Conservation (phyloP, 768 basidiomycete species). For the Rhizopogon roseolus region DNA sequence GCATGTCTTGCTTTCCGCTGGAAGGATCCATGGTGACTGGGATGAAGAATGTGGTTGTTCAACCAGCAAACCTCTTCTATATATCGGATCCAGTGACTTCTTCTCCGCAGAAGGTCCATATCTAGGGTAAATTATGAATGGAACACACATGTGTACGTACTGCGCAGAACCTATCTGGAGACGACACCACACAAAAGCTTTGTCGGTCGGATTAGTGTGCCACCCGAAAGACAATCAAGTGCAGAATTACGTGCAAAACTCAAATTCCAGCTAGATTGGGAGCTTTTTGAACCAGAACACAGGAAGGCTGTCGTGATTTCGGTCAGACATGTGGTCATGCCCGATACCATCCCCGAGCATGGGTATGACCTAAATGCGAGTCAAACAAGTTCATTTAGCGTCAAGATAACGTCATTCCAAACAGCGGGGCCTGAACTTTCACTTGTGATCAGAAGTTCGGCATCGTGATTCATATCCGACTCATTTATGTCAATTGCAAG, state of each 20-base stretch:
- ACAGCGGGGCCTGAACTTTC: not conserved
- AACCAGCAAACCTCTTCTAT: not conserved
- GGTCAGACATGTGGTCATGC: not conserved
- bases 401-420: not conserved
- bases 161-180: not conserved
- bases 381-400: not conserved
- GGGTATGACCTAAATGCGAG: not conserved
- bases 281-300: not conserved
- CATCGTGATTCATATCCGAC: not conserved
- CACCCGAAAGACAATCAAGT: not conserved
- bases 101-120: not conserved
- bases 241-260: not conserved
- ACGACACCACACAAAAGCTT: not conserved
- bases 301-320: not conserved
- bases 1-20: not conserved
- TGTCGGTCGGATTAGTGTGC: not conserved
- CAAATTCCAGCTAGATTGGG: not conserved
- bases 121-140: not conserved
- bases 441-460: not conserved
- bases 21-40: not conserved
- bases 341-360: not conserved
- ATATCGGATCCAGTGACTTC: not conserved
- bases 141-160: not conserved
- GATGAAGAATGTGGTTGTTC: not conserved
- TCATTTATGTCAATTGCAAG: not conserved